Base-by-base conservation (phyloP, 2,329 filamentous ascomycete genomes). In the Aspergillus ibericus region DNA sequence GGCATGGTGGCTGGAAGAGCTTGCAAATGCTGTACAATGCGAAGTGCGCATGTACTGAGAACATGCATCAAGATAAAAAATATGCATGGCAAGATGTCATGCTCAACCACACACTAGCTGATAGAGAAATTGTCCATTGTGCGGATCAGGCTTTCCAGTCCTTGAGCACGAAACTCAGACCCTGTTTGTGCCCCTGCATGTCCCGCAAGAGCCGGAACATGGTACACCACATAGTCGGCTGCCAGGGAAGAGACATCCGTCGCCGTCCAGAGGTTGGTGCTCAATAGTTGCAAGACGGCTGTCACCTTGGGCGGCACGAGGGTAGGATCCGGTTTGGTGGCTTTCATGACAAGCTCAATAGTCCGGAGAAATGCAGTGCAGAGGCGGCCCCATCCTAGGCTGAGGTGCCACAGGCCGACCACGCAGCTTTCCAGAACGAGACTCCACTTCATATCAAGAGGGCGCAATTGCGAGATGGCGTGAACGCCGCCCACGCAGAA, bases 321-420 rank as follows among this genome's bases (percentile, higher is more conserved):
- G 5, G 53, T 51, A 3, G 56, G 56, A 9, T 63, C 60, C 1
- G 57, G 55, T 5, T 58, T 57, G 34, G 34, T 59, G 1, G 58
- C 60, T 35, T 60, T 59, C 34, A 68, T 40, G 12, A 67, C 59
- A 4, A 67, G 42, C 3, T 63, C 64, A 46, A 68, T 67, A 9
- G 60, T 65, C 2, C 65, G 63, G 6, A 68, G 55, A n/a, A 68
- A 68, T 4, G 66, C 66, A 16, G 59, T 68, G 56, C 65, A 65
- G 9, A 67, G 29, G 22, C 66, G 60, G 9, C 66, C 66, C 66
- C 66, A 68, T 5, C 66, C 64, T 8, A 68, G 55, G 53, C 65
- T 67, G 61, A 68, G 63, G 40, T 68, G 60, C 66, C 65, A 68
- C 9, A 68, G 61, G 4, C 65, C 66, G 4, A 68, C 55, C 15